Conservation (phyloP, 2,329 filamentous ascomycete genomes). For the Cryphonectria japonica region DNA sequence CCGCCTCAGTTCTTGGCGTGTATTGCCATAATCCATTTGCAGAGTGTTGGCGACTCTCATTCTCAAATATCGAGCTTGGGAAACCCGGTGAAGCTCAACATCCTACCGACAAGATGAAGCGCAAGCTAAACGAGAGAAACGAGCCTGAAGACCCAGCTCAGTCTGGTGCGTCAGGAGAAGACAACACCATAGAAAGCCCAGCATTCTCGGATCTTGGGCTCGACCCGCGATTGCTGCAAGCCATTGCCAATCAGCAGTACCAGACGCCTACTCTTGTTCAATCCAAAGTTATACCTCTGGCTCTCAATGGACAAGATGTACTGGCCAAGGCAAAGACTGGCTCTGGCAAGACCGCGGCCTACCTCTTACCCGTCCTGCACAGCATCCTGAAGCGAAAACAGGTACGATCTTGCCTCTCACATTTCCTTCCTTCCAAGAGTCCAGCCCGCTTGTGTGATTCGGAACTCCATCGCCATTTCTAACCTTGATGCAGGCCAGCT, state of each 20-base stretch:
- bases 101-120: slow-evolving; percentile 52
- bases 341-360: slow-evolving; percentile 97
- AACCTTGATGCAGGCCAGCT: slow-evolving; percentile 46
- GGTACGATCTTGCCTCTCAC: slow-evolving; percentile 44
- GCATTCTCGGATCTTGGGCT: slow-evolving; percentile 78
- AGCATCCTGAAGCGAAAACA: slow-evolving; percentile 79
- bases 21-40: slow-evolving; percentile 5
- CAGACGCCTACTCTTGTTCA: slow-evolving; percentile 88
- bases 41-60: slow-evolving; percentile 14
- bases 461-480: slow-evolving; percentile 12
- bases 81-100: slow-evolving; percentile 2
- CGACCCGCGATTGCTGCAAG: slow-evolving; percentile 84
- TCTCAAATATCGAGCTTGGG: background rate
- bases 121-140: slow-evolving; percentile 62
- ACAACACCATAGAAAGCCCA: slow-evolving; percentile 38
- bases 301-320: slow-evolving; percentile 85
- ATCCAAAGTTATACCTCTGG: slow-evolving; percentile 82
- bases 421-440: background rate
- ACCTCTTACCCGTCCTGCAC: slow-evolving; percentile 86
- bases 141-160: slow-evolving; percentile 45
- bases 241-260: slow-evolving; percentile 82
- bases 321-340: slow-evolving; percentile 92
- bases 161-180: slow-evolving; percentile 31
- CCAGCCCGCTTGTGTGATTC: slow-evolving; percentile 30
- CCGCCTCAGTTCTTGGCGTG: background rate